Evolutionary conservation across 768 basidiomycete genomes (phyloP), one percentile per base, ranked within the genome.

Genomic region (Lepiota venenata): DNA sequence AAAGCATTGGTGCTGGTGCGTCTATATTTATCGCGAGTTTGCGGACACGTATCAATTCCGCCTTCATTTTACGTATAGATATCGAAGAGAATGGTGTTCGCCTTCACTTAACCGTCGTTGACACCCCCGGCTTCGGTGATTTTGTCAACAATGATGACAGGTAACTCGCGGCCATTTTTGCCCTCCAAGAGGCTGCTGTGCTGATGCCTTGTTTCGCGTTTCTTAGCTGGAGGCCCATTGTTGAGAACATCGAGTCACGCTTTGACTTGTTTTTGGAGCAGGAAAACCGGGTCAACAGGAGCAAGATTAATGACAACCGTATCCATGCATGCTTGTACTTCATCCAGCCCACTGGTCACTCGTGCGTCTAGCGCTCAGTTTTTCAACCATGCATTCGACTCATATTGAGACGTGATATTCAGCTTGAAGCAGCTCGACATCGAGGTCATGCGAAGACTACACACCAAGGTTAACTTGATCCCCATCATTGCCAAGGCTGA

Each of bases 121-220:
- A 99, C 69, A 99, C 95, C 25, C 97, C 97, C 53, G 97, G 97
- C 32, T 99, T 98, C 66, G 97, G 97, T 57, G 97, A 99, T 71
- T 98, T 97, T 70, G 95, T 98, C 67, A 98, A 99, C 79, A 99
- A 99, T 70, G 93, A 97, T 63, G 93, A 97, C 66, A 94, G 94
- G 93, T 93, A 58, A 60, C 62, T 45, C 50, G 47, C 55, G 49
- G 51, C 50, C 50, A 54, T 52, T 56, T 58, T 47, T 64, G 40
- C 48, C 15, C 20, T 52, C 51, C 55, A 60, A 61, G 46, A 38
- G 16, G 37, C n/a, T 25, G 18, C 32, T 47, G 49, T 47, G 46
- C 52, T 61, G 50, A 58, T 61, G 40, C 58, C 58, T 60, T 29
- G 59, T 63, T 60, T 47, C 56, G 18, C 25, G 46, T 43, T 58